Evolutionary conservation across 768 basidiomycete genomes (phyloP).

Genomic region (Tylopilus sp.): DNA sequence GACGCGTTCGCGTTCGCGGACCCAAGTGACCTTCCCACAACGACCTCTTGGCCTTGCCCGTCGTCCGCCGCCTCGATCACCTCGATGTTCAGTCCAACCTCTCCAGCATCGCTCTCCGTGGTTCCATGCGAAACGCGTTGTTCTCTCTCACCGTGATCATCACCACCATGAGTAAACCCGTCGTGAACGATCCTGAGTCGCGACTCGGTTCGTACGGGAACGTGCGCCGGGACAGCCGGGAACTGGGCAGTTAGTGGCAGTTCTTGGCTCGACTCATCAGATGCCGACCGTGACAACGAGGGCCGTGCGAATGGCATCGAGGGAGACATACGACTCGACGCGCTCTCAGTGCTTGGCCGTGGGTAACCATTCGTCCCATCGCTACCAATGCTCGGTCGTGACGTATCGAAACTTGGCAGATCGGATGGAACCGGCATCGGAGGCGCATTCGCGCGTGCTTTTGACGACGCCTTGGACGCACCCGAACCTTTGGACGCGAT

Average conservation of each 20-base stretch:
- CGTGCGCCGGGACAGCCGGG: slow-evolving; percentile 30
- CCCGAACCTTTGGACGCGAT: slow-evolving; percentile 20
- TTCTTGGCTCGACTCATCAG: slow-evolving; percentile 23
- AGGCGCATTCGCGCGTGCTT: slow-evolving; percentile 19
- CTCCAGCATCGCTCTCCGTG: neutral
- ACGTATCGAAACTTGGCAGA: slow-evolving; percentile 11
- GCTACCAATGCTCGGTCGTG: slow-evolving; percentile 22
- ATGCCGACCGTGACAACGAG: slow-evolving; percentile 18
- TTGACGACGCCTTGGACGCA: slow-evolving; percentile 27
- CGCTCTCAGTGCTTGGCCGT: slow-evolving; percentile 28
- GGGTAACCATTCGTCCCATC: slow-evolving; percentile 15
- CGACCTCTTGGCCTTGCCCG: slow-evolving; percentile 9
- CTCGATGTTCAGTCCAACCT: slow-evolving; percentile 11
- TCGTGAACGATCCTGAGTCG: slow-evolving; percentile 30
- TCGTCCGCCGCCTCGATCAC: slow-evolving; percentile 11
- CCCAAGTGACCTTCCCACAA: neutral
- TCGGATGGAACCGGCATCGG: slow-evolving; percentile 27
- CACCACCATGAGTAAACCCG: slow-evolving; percentile 16
- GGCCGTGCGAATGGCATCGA: slow-evolving; percentile 19
- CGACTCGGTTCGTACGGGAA: slow-evolving; percentile 31
- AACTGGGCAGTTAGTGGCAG: slow-evolving; percentile 30
- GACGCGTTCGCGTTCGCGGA: no score
- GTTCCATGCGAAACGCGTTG: slow-evolving; percentile 20
- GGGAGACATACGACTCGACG: slow-evolving; percentile 14
- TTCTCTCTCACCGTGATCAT: slow-evolving; percentile 20